Conservation (phyloP, 179 eudicot species). For the Pouteria campechiana region DNA sequence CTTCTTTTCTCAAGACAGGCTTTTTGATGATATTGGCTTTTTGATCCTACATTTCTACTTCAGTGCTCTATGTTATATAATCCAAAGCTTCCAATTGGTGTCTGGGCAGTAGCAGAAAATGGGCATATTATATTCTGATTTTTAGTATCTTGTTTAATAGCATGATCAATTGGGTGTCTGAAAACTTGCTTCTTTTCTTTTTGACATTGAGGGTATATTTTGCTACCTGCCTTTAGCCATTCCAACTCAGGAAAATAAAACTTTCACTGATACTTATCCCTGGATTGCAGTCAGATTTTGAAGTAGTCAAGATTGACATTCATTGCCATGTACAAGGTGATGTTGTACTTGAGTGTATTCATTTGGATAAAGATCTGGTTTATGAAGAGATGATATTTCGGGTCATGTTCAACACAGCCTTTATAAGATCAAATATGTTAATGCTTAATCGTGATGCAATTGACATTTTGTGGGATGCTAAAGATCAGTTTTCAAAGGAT, state of each 20-base stretch:
- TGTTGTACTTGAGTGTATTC: conserved; percentile 72
- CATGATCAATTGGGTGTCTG: background rate
- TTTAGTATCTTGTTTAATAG: background rate
- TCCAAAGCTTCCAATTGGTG: too few species aligned
- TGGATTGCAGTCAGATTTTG: conserved; percentile 59
- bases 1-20: background rate
- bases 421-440: conserved; percentile 77
- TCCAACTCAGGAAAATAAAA: background rate
- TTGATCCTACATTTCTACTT: background rate
- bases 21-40: background rate
- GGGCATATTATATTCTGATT: background rate
- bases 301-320: conserved; percentile 72
- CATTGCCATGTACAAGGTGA: conserved; percentile 87
- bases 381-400: conserved; percentile 71
- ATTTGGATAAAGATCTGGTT: conserved; percentile 51
- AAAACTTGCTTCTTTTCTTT: background rate
- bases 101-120: background rate
- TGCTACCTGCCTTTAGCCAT: background rate
- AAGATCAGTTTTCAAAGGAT: conserved; percentile 62
- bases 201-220: background rate
- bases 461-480: conserved; percentile 67
- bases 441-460: conserved; percentile 73
- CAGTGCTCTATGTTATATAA: too few species aligned
- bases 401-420: conserved; percentile 76
- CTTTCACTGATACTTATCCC: background rate